These are phyloP conservation scores for Chiua virens DNA, from an alignment of 768 basidiomycete genomes.

Conservation along the genomic window DNA sequence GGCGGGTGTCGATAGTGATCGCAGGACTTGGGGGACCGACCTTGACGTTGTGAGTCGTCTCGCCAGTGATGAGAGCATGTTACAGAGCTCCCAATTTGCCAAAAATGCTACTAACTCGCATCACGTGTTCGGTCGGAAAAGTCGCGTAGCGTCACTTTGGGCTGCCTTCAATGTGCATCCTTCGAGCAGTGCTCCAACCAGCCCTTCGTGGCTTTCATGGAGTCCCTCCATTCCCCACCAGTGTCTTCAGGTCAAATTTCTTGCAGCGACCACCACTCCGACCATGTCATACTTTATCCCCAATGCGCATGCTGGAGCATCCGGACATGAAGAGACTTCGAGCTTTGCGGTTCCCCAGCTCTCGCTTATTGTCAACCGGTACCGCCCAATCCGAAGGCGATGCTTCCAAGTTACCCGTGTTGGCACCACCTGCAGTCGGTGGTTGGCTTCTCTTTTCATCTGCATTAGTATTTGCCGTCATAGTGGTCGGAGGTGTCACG, in stretches of 20 bases:
- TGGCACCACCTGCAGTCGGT: constrained; percentile 70
- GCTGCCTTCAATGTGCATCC: constrained; percentile 17
- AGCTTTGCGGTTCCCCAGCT: constrained; percentile 23
- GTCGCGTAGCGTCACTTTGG: too few species aligned
- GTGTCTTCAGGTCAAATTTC: constrained; percentile 10
- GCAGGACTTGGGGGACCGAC: constrained; percentile 28
- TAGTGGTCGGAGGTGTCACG: constrained; percentile 95
- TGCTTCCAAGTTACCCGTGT: constrained; percentile 45
- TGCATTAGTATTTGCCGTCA: constrained; percentile 83
- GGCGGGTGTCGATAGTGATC: constrained; percentile 21
- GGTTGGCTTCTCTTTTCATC: constrained; percentile 87
- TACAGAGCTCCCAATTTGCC: too few species aligned
- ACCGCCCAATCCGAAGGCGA: constrained; percentile 13
- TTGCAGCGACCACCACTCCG: not conserved
- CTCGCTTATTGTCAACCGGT: constrained; percentile 42
- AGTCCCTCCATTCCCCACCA: not conserved
- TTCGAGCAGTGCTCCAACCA: constrained; percentile 22
- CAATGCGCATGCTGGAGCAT: constrained; percentile 1
- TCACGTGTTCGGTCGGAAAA: constrained; percentile 16
- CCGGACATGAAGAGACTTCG: not conserved
- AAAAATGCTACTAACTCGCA: not conserved
- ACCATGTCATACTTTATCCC: constrained; percentile 2
- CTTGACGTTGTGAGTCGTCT: constrained; percentile 35
- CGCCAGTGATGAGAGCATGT: constrained; percentile 27
- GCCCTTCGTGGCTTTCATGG: constrained; percentile 8